These are phyloP conservation scores for Pezicula neosporulosa DNA, from an alignment of 2,329 filamentous ascomycete genomes.

Conservation along the genomic window DNA sequence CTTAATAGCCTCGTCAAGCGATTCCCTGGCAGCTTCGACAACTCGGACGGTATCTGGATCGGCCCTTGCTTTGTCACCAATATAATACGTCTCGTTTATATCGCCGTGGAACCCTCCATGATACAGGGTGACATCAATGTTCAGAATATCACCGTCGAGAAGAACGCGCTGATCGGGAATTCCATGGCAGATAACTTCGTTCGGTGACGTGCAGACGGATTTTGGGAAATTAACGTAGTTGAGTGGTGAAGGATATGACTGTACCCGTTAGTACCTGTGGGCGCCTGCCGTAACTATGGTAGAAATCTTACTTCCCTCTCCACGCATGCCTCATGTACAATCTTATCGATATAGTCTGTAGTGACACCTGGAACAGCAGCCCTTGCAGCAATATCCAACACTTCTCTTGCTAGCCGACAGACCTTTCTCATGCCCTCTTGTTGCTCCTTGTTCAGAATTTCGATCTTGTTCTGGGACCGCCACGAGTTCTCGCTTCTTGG, in stretches of 20 bases:
- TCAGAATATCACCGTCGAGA: conserved; percentile 91
- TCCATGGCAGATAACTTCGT: conserved; percentile 98
- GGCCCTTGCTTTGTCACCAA: conserved; percentile 80
- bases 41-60: conserved; percentile 87
- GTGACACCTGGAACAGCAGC: conserved; percentile 88
- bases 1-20: conserved; percentile 85
- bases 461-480: conserved; percentile 73
- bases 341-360: conserved; percentile 90
- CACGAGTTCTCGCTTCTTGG: conserved; percentile 58
- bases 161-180: conserved; percentile 90
- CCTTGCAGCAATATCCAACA: conserved; percentile 85
- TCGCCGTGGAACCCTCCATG: conserved; percentile 95
- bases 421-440: conserved; percentile 89
- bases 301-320: conserved; percentile 75
- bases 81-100: conserved; percentile 98
- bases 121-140: conserved; percentile 93
- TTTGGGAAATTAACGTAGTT: conserved; percentile 98
- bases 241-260: conserved; percentile 92
- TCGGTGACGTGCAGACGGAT: conserved; percentile 92
- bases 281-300: not conserved
- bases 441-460: conserved; percentile 73
- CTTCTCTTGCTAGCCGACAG: conserved; percentile 81
- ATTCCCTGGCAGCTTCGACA: conserved; percentile 86
- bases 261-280: conserved; percentile 13
- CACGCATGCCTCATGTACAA: conserved; percentile 92